phyloP scores from a whole-genome alignment of 495 filamentous ascomycete genomes.

The Xylaria cubensis region DNA sequence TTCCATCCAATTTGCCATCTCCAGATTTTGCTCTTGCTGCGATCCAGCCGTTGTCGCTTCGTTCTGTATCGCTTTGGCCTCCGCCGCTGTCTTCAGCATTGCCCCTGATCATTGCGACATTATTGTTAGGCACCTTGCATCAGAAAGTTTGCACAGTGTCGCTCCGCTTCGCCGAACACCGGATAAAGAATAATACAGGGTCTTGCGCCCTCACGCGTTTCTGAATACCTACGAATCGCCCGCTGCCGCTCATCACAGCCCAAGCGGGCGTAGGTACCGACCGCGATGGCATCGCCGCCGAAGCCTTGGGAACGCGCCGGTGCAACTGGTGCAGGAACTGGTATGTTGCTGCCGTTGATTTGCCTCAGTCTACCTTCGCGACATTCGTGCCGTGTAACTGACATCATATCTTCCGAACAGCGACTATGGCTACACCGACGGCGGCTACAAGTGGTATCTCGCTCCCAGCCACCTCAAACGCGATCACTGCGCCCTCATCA shows the following conservation, averaged over 20 bases:
- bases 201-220: not conserved
- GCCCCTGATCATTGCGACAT: not conserved
- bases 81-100: not conserved
- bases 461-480: conserved; percentile 48
- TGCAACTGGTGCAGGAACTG: conserved; percentile 60
- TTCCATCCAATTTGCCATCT: conserved; percentile 26
- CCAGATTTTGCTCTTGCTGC: conserved; percentile 35
- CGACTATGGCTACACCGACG: conserved; percentile 47
- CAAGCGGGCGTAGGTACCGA: conserved; percentile 24
- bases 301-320: conserved; percentile 94
- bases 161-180: not conserved
- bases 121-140: too few relatives aligned
- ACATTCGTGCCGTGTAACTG: conserved; percentile 30
- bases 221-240: conserved; percentile 15
- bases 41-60: conserved; percentile 16
- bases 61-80: not conserved
- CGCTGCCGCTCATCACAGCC: conserved; percentile 24
- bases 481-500: conserved; percentile 54
- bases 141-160: not conserved
- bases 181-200: not conserved
- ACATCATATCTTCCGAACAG: conserved; percentile 39
- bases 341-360: conserved; percentile 43
- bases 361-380: not conserved
- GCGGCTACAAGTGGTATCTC: conserved; percentile 50
- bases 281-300: conserved; percentile 75